These are phyloP conservation scores for Patellifolia procumbens DNA, from an alignment of 179 eudicot genomes.

Conservation along the genomic window DNA sequence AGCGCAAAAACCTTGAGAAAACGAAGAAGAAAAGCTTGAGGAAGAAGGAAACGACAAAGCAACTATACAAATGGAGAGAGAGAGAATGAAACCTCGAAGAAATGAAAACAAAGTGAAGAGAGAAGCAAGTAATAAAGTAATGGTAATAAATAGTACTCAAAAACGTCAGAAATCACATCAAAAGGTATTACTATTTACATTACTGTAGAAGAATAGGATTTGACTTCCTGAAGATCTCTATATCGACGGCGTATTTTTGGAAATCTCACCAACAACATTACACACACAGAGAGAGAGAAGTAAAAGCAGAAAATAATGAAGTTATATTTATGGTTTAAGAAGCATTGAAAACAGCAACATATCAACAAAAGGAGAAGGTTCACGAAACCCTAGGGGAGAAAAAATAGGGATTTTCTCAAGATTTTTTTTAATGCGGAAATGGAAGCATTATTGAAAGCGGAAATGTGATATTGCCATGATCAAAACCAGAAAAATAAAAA, in stretches of 20 bases:
- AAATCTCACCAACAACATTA: background rate
- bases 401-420: background rate
- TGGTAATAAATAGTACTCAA: background rate
- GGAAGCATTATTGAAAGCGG: background rate
- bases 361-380: constrained; percentile 14
- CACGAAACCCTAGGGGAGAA: constrained; percentile 13
- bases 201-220: constrained; percentile 22
- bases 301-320: background rate
- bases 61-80: background rate
- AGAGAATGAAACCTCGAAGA: constrained; percentile 8
- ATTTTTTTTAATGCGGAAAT: background rate
- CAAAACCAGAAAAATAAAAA: constrained; percentile 1
- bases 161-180: constrained; percentile 21
- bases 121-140: background rate
- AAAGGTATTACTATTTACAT: background rate
- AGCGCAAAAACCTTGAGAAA: background rate
- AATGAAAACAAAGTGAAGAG: background rate
- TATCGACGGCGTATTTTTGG: constrained; percentile 25
- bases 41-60: background rate
- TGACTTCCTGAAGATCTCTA: constrained; percentile 16
- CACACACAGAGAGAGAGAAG: background rate
- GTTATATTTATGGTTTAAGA: background rate
- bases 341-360: constrained; percentile 4
- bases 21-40: background rate
- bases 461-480: constrained; percentile 1